Evolutionary conservation across 495 filamentous ascomycete species (phyloP), one percentile per base, ranked within the genome.

Genomic region (Xylaria bambusicola): DNA sequence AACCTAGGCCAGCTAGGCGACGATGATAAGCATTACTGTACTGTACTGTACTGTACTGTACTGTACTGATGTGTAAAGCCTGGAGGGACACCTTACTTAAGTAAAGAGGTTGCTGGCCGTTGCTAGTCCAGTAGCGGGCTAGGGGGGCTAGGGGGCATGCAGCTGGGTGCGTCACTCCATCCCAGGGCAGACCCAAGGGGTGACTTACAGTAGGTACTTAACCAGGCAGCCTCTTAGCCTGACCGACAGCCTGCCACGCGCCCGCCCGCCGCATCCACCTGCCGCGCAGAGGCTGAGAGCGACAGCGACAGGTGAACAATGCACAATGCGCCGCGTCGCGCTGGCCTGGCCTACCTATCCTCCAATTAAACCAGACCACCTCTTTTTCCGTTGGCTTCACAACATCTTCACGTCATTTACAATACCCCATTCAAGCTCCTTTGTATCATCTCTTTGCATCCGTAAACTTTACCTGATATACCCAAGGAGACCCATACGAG

Each of bases 11-110:
- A n/a, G n/a, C n/a, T n/a, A n/a, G n/a, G n/a, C n/a, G n/a, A n/a
- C n/a, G n/a, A n/a, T n/a, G n/a, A n/a, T n/a, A n/a, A n/a, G n/a
- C n/a, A n/a, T n/a, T n/a, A n/a, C n/a, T n/a, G 48, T 38, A 48
- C 10, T 38, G 54, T 36, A 57, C 54, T 48, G 53, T 56, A 56
- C 45, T 56, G 53, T 56, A 56, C 36, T 27, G 53, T n/a, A 33
- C 52, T 41, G 23, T 20, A 38, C 23, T 54, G 52, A 54, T 54
- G 52, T 44, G 38, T 54, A 45, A 56, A 33, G 29, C 29, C 29
- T 33, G 10, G 29, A 10, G n/a, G n/a, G n/a, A n/a, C n/a, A n/a
- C n/a, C n/a, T n/a, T n/a, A n/a, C n/a, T n/a, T n/a, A n/a, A n/a
- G n/a, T n/a, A n/a, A n/a, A 56, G 26, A 26, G 38, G 51, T n/a